Conservation (phyloP, 2,329 filamentous ascomycete genomes). For the Aspergillus ochraceus region DNA sequence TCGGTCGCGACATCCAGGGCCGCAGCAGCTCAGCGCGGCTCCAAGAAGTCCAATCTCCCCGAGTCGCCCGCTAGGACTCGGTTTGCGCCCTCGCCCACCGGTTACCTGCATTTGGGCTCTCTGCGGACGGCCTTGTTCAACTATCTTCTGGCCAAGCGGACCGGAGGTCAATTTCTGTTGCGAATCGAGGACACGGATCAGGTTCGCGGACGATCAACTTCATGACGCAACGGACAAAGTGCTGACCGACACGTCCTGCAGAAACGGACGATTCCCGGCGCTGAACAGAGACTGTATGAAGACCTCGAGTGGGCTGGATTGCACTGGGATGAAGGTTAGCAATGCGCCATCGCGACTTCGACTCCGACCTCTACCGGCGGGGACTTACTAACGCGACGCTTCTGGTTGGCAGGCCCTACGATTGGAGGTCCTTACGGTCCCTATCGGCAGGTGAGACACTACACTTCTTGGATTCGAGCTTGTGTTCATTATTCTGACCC, state of each 20-base stretch:
- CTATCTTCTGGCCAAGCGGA: constrained; percentile 83
- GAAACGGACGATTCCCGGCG: constrained; percentile 78
- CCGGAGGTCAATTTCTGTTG: constrained; percentile 84
- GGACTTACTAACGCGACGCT: background rate
- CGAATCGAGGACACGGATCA: constrained; percentile 95
- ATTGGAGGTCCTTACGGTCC: constrained; percentile 79
- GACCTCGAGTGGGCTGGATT: constrained; percentile 88
- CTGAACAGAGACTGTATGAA: constrained; percentile 72
- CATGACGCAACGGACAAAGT: background rate
- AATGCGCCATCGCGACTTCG: constrained; percentile 8
- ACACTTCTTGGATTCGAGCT: background rate
- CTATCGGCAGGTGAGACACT: constrained; percentile 70
- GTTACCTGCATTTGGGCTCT: constrained; percentile 88
- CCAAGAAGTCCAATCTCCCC: constrained; percentile 42
- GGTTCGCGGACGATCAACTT: constrained; percentile 48
- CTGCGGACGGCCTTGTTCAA: constrained; percentile 94
- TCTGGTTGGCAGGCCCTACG: constrained; percentile 62
- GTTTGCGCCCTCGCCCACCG: constrained; percentile 94
- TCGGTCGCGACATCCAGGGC: constrained; percentile 19
- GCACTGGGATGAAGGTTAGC: constrained; percentile 83
- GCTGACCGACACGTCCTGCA: constrained; percentile 37
- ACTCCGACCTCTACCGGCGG: constrained; percentile 3
- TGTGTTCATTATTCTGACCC: background rate
- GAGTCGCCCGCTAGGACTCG: constrained; percentile 69
- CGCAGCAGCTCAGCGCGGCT: constrained; percentile 26